phyloP scores from a whole-genome alignment of 129 eudicot species.

The Pittosporum tobira region DNA sequence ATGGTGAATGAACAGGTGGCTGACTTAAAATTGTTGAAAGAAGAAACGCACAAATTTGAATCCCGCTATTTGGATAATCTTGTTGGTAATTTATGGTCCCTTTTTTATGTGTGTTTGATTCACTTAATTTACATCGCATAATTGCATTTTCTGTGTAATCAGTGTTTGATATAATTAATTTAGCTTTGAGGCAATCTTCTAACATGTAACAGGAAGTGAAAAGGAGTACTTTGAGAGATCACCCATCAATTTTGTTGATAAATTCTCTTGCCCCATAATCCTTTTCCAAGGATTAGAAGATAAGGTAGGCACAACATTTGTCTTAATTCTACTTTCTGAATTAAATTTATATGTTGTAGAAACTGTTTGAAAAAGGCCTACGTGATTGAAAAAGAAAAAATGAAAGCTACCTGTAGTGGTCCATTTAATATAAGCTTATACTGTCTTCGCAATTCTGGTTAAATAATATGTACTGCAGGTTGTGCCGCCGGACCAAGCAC shows the following conservation, averaged over 20 bases:
- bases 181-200: constrained; percentile 1
- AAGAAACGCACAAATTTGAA: constrained; percentile 96
- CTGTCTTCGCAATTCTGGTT: neutral
- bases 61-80: constrained; percentile 82
- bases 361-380: neutral
- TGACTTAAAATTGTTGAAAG: constrained; percentile 66
- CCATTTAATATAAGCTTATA: neutral
- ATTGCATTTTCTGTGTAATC: neutral
- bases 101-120: neutral
- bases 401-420: neutral
- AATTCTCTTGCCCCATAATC: constrained; percentile 88
- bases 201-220: constrained; percentile 59
- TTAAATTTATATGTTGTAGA: neutral
- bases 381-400: too few species aligned
- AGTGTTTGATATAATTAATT: neutral
- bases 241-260: constrained; percentile 82
- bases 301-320: constrained; percentile 42
- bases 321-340: neutral
- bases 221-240: constrained; percentile 71
- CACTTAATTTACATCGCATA: neutral
- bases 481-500: constrained; percentile 88
- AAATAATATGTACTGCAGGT: constrained; percentile 36
- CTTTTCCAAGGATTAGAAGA: constrained; percentile 96
- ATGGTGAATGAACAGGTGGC: constrained; percentile 54
- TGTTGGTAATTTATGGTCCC: constrained; percentile 42